Base-by-base conservation (phyloP, 2,329 filamentous ascomycete genomes). In the Rhynchosporium agropyri region DNA sequence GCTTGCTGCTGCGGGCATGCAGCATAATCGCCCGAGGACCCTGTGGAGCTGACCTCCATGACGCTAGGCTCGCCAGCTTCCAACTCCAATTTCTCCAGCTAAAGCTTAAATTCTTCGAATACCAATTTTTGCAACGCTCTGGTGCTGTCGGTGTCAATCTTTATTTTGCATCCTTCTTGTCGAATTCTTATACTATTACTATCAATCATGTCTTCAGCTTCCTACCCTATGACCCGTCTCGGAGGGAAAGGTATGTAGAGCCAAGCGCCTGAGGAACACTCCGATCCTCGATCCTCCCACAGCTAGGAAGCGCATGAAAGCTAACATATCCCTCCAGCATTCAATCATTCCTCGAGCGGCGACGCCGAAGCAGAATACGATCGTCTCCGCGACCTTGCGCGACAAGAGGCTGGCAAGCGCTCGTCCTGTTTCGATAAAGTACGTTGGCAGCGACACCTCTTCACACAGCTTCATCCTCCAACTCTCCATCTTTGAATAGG, bases 361-460 rank as follows among this genome's bases (percentile, higher is more conserved):
- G 83, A 88, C 63, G 81, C 86, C 61, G 93, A 98, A 80, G 86
- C 83, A 70, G 93, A 98, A 79, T 98, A 98, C 77, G 93, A 98
- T 75, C 90, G 91, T 60, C 84, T 98, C 50, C 91, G 95, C 72
- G 88, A 89, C 70, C 83, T 93, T 20, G 95, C 94, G 20, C 87
- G 91, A 67, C 82, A 87, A 71, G 93, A 97, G 81, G 91, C 89
- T 63, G 80, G 82, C 58, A 91, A 95, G 79, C 89, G 91, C 69
- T 85, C 85, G 67, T 82, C 84, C 58, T 96, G 90, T 79, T 93
- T 92, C 73, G 85, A 91, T 67, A 81, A 82, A 73, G 89, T 91
- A 79, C 61, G 80, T 63, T 10, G 6, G 26, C 40, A 7, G 3
- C 60, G 56, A n/a, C 48, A 51, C 13, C 43, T 26, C 48, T 28